These are phyloP conservation scores for Ustilago vetiveriae DNA, from an alignment of 1,284 basidiomycete genomes.

Conservation along the genomic window DNA sequence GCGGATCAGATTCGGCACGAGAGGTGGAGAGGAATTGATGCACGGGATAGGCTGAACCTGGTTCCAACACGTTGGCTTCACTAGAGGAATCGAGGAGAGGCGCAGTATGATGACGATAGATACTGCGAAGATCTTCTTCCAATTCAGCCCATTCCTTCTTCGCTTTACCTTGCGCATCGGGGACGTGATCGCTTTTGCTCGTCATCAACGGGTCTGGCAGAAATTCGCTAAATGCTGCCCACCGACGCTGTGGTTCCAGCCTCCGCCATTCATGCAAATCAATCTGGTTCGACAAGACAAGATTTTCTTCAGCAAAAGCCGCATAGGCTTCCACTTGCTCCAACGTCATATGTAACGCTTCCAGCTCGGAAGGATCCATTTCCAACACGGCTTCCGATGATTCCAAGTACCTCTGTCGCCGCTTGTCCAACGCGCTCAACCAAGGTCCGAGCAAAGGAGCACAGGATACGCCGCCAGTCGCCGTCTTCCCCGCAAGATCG, in stretches of 20 bases:
- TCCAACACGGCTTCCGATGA: constrained; percentile 66
- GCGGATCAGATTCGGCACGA: constrained; percentile 11
- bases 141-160: no score
- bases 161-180: no score
- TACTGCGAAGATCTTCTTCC: constrained; percentile 19
- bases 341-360: constrained; percentile 72
- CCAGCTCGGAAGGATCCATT: constrained; percentile 73
- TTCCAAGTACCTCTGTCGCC: constrained; percentile 5
- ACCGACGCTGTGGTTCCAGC: constrained; percentile 17
- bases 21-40: constrained; percentile 14
- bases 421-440: constrained; percentile 24
- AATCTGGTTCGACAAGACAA: constrained; percentile 64
- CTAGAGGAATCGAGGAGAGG: constrained; percentile 3
- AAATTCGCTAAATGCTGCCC: constrained; percentile 34
- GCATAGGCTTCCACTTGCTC: constrained; percentile 76
- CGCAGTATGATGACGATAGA: constrained; percentile 21
- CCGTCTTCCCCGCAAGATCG: background rate
- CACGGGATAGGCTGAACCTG: constrained; percentile 16
- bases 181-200: constrained; percentile 1
- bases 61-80: no score
- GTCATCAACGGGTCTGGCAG: constrained; percentile 1
- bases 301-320: constrained; percentile 73
- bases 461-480: constrained; percentile 15
- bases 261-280: constrained; percentile 41
- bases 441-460: constrained; percentile 33